phyloP scores from a whole-genome alignment of 805 yeast genomes.

The Torulaspora quercuum region DNA sequence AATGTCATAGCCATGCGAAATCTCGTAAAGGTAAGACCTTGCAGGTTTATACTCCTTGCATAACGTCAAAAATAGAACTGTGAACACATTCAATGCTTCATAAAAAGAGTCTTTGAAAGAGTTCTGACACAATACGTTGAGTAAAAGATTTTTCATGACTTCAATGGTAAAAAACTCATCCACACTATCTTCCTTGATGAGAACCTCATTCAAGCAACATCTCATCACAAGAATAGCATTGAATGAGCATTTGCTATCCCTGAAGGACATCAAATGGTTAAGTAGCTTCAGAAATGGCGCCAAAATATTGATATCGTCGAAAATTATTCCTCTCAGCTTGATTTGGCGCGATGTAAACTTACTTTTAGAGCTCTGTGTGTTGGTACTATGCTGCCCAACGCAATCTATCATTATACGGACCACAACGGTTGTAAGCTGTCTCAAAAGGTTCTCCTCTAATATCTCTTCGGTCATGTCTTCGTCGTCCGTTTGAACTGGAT shows the following conservation, averaged over 20 bases:
- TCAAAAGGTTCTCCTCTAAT: conserved; percentile 92
- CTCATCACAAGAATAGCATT: conserved; percentile 81
- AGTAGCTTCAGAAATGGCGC: conserved; percentile 75
- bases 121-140: conserved; percentile 65
- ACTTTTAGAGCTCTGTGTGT: conserved; percentile 33
- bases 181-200: conserved; percentile 68
- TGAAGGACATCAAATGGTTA: conserved; percentile 72
- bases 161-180: conserved; percentile 54
- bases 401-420: conserved; percentile 83
- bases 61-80: conserved; percentile 71
- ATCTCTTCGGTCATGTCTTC: conserved; percentile 91
- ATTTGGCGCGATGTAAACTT: conserved; percentile 53
- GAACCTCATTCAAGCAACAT: conserved; percentile 64
- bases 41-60: conserved; percentile 70
- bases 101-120: conserved; percentile 82
- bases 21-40: conserved; percentile 48
- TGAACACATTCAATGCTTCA: conserved; percentile 87
- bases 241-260: conserved; percentile 89
- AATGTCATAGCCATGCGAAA: conserved; percentile 59
- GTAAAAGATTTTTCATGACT: conserved; percentile 64
- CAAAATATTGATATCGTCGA: conserved; percentile 59
- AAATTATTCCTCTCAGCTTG: conserved; percentile 62
- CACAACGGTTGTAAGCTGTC: conserved; percentile 90
- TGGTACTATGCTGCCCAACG: conserved; percentile 70
- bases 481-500: conserved; percentile 62